These are phyloP conservation scores for Ascobolus immersus DNA, from an alignment of 495 filamentous ascomycete species.

Conservation along the genomic window DNA sequence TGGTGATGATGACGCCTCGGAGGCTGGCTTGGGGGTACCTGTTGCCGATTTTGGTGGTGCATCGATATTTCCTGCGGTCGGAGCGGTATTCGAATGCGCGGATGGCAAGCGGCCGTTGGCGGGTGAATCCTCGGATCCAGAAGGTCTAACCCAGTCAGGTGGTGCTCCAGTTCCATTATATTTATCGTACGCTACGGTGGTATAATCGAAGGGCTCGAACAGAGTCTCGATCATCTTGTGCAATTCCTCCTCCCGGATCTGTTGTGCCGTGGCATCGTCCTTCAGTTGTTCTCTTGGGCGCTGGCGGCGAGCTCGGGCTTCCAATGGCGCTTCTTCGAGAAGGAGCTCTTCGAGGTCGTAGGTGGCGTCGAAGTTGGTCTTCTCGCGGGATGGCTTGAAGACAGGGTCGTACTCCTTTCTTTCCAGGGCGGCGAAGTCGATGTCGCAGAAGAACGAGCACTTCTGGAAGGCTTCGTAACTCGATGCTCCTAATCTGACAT, in stretches of 20 bases:
- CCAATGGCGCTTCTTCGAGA: conserved; percentile 81
- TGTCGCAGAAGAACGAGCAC: conserved; percentile 63
- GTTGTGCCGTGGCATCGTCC: conserved; percentile 84
- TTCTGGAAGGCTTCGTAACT: conserved; percentile 57
- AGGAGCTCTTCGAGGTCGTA: conserved; percentile 90
- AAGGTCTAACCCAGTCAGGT: conserved; percentile 9
- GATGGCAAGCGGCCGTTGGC: too few species aligned
- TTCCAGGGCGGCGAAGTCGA: conserved; percentile 70
- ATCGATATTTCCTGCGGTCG: too few species aligned
- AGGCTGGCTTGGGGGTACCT: conserved; percentile 7
- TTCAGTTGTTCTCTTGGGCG: conserved; percentile 76
- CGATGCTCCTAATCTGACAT: conserved; percentile 52
- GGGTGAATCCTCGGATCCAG: background rate
- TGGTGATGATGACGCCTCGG: conserved; percentile 12
- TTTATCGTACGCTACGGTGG: conserved; percentile 39
- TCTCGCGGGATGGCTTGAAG: conserved; percentile 78
- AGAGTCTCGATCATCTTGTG: conserved; percentile 84
- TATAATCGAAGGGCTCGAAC: conserved; percentile 94
- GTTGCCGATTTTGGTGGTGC: too few species aligned
- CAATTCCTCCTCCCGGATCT: conserved; percentile 80
- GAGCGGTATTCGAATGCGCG: too few species aligned
- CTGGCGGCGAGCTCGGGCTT: conserved; percentile 74
- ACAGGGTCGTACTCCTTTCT: conserved; percentile 75
- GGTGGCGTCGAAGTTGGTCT: conserved; percentile 97
- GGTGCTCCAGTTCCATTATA: conserved; percentile 13